These are phyloP conservation scores for Thermothielavioides terrestris DNA, from an alignment of 495 filamentous ascomycete species.

Conservation along the genomic window DNA sequence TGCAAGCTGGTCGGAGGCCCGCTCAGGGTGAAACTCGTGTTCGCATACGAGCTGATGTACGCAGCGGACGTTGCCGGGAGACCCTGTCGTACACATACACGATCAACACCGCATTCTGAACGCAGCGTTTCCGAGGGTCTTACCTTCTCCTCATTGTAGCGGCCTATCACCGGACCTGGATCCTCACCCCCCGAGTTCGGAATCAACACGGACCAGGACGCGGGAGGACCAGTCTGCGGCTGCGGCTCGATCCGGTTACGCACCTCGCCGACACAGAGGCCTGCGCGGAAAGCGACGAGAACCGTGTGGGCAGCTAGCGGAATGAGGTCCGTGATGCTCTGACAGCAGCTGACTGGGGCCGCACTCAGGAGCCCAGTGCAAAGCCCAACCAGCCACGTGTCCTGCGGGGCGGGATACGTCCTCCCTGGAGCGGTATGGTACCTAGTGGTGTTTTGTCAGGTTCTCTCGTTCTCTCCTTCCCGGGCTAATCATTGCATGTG, in stretches of 20 bases:
- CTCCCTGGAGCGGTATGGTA: neutral
- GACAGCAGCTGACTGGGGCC: constrained; percentile 54
- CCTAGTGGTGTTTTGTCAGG: neutral
- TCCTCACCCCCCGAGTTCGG: too few relatives aligned
- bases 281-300: constrained; percentile 58
- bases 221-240: too few relatives aligned
- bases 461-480: neutral
- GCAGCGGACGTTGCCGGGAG: too few relatives aligned
- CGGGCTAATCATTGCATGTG: constrained; percentile 50
- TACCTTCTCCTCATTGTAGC: too few relatives aligned
- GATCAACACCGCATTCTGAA: too few relatives aligned
- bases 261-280: constrained; percentile 43
- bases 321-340: constrained; percentile 53
- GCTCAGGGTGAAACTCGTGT: too few relatives aligned
- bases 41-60: too few relatives aligned
- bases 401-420: constrained; percentile 11
- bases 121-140: too few relatives aligned
- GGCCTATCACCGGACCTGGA: too few relatives aligned
- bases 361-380: constrained; percentile 65
- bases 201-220: constrained; percentile 35
- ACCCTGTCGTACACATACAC: too few relatives aligned
- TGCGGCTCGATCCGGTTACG: constrained; percentile 36
- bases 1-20: too few relatives aligned
- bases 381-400: constrained; percentile 47
- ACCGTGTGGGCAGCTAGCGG: constrained; percentile 56